phyloP scores from a whole-genome alignment of 179 eudicot species.

The Corrigiola litoralis region DNA sequence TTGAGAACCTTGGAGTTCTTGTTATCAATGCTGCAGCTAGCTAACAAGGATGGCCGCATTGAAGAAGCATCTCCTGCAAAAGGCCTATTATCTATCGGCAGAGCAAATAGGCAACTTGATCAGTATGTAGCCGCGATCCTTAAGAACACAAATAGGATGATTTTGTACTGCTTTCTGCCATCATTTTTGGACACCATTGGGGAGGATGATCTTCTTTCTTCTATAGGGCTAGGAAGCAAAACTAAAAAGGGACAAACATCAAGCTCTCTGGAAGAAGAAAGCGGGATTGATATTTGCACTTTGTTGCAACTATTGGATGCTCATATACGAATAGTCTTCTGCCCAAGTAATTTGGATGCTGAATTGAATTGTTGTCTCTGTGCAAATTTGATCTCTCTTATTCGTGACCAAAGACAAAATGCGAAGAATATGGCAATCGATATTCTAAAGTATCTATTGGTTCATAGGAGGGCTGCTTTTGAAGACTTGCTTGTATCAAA shows the following conservation, averaged over 20 bases:
- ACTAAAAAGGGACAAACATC: slow-evolving; percentile 33
- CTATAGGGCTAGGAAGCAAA: slow-evolving; percentile 55
- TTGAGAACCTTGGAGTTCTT: slow-evolving; percentile 86
- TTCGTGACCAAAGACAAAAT: slow-evolving; percentile 64
- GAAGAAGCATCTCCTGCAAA: slow-evolving; percentile 79
- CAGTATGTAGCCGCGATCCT: slow-evolving; percentile 76
- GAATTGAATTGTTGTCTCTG: slow-evolving; percentile 92
- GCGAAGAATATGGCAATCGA: slow-evolving; percentile 68
- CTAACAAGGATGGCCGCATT: slow-evolving; percentile 88
- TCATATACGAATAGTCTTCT: slow-evolving; percentile 77
- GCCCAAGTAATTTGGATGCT: slow-evolving; percentile 87
- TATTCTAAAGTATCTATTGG: slow-evolving; percentile 75
- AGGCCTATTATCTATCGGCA: slow-evolving; percentile 75
- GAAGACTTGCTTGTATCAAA: slow-evolving; percentile 95
- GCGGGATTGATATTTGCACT: slow-evolving; percentile 63
- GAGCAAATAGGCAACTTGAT: slow-evolving; percentile 91
- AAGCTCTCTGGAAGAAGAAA: slow-evolving; percentile 42
- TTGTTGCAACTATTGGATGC: slow-evolving; percentile 90
- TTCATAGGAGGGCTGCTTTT: slow-evolving; percentile 84
- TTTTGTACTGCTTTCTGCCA: slow-evolving; percentile 86
- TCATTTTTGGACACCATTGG: slow-evolving; percentile 75
- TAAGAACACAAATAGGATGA: slow-evolving; percentile 83
- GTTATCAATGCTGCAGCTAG: slow-evolving; percentile 92
- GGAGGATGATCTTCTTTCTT: slow-evolving; percentile 72
- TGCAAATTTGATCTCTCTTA: slow-evolving; percentile 78